A percentile compares a stretch with the other conserved stretches of the same genome.
Conservation (phyloP, 2,329 filamentous ascomycete genomes). For the Colletotrichum costaricense region DNA sequence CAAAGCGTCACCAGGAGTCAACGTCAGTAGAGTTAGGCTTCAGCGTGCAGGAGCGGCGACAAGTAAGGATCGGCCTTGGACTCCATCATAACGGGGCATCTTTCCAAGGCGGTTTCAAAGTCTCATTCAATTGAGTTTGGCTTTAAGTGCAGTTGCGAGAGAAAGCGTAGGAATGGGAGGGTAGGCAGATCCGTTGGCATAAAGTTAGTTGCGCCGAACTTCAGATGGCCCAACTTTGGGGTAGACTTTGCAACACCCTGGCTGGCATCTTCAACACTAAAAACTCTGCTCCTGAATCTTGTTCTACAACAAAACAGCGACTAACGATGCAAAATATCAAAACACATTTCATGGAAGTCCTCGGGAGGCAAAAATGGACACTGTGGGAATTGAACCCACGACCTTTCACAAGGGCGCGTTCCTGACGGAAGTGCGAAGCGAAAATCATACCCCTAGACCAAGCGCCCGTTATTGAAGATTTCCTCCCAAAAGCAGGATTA, state of each 20-base stretch:
- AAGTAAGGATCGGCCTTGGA: background rate
- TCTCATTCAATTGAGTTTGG: background rate
- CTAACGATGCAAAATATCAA: too few species aligned
- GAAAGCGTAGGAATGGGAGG: too few species aligned
- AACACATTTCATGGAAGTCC: too few species aligned
- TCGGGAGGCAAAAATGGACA: constrained; percentile 7
- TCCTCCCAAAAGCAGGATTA: fast-evolving
- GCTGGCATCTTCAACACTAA: too few species aligned
- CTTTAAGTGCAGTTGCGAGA: background rate
- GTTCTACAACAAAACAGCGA: too few species aligned
- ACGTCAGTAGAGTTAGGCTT: background rate
- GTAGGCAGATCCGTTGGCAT: too few species aligned
- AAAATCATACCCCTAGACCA: constrained; percentile 37
- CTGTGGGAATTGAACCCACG: constrained; percentile 35
- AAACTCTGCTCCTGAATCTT: too few species aligned
- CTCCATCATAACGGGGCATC: background rate
- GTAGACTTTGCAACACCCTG: too few species aligned
- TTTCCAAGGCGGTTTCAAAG: background rate
- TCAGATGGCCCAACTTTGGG: too few species aligned
- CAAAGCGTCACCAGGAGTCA: background rate
- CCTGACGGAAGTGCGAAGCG: constrained; percentile 10
- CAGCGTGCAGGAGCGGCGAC: background rate
- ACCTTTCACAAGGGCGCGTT: constrained; percentile 23
- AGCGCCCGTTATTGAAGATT: background rate
- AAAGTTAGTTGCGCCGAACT: too few species aligned